Evolutionary conservation across 164 flowering plant species (phyloP).

Genomic region (Berberis thunbergii): DNA sequence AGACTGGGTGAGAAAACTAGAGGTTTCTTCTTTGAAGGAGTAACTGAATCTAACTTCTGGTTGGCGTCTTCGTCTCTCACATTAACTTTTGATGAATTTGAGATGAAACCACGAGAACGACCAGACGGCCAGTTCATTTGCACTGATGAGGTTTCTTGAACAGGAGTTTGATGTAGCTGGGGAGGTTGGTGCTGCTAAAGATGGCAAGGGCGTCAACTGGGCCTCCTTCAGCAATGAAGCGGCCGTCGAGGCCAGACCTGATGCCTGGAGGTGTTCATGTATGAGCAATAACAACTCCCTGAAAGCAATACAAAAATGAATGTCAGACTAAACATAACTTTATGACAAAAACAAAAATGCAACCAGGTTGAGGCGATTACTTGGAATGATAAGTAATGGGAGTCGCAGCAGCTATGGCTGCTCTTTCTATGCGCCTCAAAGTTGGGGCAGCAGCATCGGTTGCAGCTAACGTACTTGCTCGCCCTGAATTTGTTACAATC

Average conservation of each 20-base stretch:
- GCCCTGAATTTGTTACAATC: constrained; percentile 97
- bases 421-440: constrained; percentile 91
- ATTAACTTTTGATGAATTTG: constrained; percentile 24
- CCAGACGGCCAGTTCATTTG: constrained; percentile 86
- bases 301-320: constrained; percentile 8
- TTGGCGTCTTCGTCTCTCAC: constrained; percentile 20
- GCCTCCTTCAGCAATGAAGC: constrained; percentile 76
- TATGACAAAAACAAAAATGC: not conserved
- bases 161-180: constrained; percentile 46
- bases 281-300: constrained; percentile 94
- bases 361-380: constrained; percentile 20
- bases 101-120: constrained; percentile 60
- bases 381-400: constrained; percentile 88
- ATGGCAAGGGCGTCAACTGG: constrained; percentile 73
- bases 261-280: constrained; percentile 90
- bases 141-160: constrained; percentile 42
- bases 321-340: not conserved
- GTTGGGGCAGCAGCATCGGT: constrained; percentile 99
- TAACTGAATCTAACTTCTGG: constrained; percentile 29
- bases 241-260: constrained; percentile 67
- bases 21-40: constrained; percentile 47
- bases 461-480: constrained; percentile 90
- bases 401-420: constrained; percentile 98
- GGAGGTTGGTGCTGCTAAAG: constrained; percentile 55
- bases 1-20: constrained; percentile 40